Base-by-base conservation (phyloP, 2,329 filamentous ascomycete genomes). In the Xylaria sp. region DNA sequence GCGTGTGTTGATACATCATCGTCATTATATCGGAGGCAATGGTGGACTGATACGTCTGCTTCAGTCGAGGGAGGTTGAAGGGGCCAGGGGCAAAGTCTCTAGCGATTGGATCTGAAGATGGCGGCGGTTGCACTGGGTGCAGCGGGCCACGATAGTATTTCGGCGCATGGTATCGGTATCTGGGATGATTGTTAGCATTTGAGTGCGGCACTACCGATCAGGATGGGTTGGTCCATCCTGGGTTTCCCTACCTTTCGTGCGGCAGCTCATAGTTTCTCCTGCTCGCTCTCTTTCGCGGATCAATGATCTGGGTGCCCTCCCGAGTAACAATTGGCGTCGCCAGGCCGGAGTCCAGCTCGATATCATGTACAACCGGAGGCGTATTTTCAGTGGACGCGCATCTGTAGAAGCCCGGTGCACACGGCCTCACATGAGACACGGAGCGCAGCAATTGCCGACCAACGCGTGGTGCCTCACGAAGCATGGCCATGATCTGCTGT, bases 71-170 rank as follows among this genome's bases (percentile, higher is more conserved):
- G 59, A 92, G 86, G 78, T 91, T 92, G 86, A 98, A 99, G 1
- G 96, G 96, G 0, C 96, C 96, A 0, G 96, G 94, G 31, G 92
- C 86, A 80, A 96, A 99, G 78, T 94, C 86, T 78, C 96, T 92
- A 68, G 96, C 97, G 33, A 91, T 88, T 0, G 94, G 94, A 77
- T 98, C 93, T 71, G 94, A 96, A 61, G 90, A 88, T 48, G 90
- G 87, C n/a, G 94, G 95, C 68, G 94, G 92, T 83, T 97, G 94
- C 77, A 98, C 90, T 60, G 96, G 96, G 80, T 98, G 94, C 28
- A 98, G 86, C 72, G 94, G 94, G 66, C 96, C 96, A 77, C 95
- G 93, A 81, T 97, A 91, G 87, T 94, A 99, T 83, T 95, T 96
- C 72, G 96, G 96, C 60, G 95, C 91, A 73, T 94, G 94, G 82